Evolutionary conservation across 345 rosid genomes (phyloP).

Genomic region (Orychophragmus violaceus): DNA sequence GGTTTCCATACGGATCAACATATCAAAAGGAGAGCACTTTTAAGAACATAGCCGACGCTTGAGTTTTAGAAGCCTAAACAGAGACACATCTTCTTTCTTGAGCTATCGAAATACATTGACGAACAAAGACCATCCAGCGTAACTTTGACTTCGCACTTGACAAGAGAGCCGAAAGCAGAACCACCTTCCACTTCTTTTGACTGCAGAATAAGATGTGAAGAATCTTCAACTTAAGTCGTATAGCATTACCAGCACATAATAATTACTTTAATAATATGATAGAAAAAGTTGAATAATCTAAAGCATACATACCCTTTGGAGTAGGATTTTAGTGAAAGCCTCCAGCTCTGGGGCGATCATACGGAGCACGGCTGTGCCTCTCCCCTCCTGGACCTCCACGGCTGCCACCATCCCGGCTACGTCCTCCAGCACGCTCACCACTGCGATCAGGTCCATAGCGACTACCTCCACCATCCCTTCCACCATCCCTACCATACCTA

Average conservation of each 20-base stretch:
- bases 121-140: conserved; percentile 16
- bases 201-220: conserved; percentile 3
- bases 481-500: conserved; percentile 44
- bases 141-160: conserved; percentile 17
- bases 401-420: conserved; percentile 57
- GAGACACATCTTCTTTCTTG: conserved; percentile 30
- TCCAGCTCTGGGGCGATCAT: conserved; percentile 69
- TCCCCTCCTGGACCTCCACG: conserved; percentile 74
- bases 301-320: conserved; percentile 15
- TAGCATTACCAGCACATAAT: background rate
- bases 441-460: conserved; percentile 81
- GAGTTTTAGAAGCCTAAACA: conserved; percentile 24
- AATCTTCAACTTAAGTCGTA: background rate
- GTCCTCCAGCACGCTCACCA: conserved; percentile 66
- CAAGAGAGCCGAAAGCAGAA: background rate
- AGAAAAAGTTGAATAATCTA: background rate
- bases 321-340: conserved; percentile 22
- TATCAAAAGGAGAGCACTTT: conserved; percentile 33
- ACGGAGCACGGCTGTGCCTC: conserved; percentile 75
- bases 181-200: conserved; percentile 18
- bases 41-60: conserved; percentile 30
- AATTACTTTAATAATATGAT: background rate
- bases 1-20: conserved; percentile 32
- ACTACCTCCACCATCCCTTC: conserved; percentile 44
- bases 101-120: conserved; percentile 26